These are phyloP conservation scores for Metschnikowia lochheadii DNA, from an alignment of 805 yeast species.

Conservation along the genomic window DNA sequence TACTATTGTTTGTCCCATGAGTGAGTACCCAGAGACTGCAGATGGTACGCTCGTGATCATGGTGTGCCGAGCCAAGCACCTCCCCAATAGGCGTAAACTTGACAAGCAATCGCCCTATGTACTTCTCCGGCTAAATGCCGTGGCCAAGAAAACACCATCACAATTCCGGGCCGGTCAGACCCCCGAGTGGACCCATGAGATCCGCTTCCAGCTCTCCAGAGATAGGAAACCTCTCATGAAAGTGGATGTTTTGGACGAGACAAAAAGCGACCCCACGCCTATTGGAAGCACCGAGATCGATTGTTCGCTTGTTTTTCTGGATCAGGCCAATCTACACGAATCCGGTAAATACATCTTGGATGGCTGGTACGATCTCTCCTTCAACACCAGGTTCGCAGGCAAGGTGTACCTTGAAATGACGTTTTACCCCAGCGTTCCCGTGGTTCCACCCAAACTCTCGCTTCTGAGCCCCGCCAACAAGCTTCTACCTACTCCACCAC, in stretches of 20 bases:
- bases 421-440: slow-evolving; percentile 62
- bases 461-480: not conserved
- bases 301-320: slow-evolving; percentile 62
- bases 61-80: slow-evolving; percentile 75
- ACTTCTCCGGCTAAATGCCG: slow-evolving; percentile 73
- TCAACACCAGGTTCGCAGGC: slow-evolving; percentile 77
- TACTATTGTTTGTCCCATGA: not conserved
- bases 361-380: slow-evolving; percentile 71
- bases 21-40: slow-evolving; percentile 29
- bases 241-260: slow-evolving; percentile 78
- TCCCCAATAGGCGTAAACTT: slow-evolving; percentile 78
- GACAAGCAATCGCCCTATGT: slow-evolving; percentile 95
- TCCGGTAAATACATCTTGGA: slow-evolving; percentile 71
- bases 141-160: slow-evolving; percentile 73
- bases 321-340: slow-evolving; percentile 42
- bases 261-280: slow-evolving; percentile 79
- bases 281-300: slow-evolving; percentile 81
- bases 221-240: slow-evolving; percentile 61
- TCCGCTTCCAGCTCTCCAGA: slow-evolving; percentile 61
- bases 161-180: slow-evolving; percentile 90
- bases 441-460: slow-evolving; percentile 37
- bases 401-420: slow-evolving; percentile 88
- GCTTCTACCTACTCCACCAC: slow-evolving; percentile 12
- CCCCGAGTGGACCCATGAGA: slow-evolving; percentile 81
- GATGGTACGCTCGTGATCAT: slow-evolving; percentile 65